Evolutionary conservation across 2,329 filamentous ascomycete genomes (phyloP).

Genomic region (Trichoderma endophyticum): DNA sequence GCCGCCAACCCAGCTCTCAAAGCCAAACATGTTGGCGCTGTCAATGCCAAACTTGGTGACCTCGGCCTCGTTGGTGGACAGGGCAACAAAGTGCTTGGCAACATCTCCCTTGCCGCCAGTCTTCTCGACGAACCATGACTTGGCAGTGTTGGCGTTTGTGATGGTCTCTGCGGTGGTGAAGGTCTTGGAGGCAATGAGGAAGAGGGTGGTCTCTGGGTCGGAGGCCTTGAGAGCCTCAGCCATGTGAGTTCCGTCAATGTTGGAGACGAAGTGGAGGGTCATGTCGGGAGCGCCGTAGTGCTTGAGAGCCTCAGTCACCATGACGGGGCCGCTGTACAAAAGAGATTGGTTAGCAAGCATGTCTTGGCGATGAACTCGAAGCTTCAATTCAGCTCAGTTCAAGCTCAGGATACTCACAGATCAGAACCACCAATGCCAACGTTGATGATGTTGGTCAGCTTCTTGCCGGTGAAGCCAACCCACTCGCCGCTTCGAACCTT

Average conservation of each 20-base stretch:
- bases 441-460: constrained; percentile 94
- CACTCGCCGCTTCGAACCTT: constrained; percentile 91
- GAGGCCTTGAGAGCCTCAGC: constrained; percentile 86
- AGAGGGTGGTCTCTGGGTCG: constrained; percentile 96
- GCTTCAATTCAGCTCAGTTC: too few species aligned
- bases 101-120: constrained; percentile 75
- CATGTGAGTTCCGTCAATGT: constrained; percentile 98
- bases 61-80: constrained; percentile 92
- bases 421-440: constrained; percentile 97
- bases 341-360: background rate
- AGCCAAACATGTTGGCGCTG: constrained; percentile 99
- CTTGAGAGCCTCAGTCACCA: constrained; percentile 98
- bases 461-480: constrained; percentile 97
- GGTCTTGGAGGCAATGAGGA: constrained; percentile 97
- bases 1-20: constrained; percentile 97
- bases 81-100: constrained; percentile 97
- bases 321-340: constrained; percentile 80
- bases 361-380: background rate
- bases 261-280: constrained; percentile 97
- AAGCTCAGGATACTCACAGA: constrained; percentile 60
- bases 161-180: constrained; percentile 98
- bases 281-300: constrained; percentile 82
- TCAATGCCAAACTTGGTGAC: constrained; percentile 99
- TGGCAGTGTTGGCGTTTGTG: constrained; percentile 96
- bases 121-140: constrained; percentile 92